A percentile compares a stretch with the other conserved stretches of the same genome.
phyloP scores from a whole-genome alignment of 2,329 filamentous ascomycete genomes.

The Curvularia eragrostidis region DNA sequence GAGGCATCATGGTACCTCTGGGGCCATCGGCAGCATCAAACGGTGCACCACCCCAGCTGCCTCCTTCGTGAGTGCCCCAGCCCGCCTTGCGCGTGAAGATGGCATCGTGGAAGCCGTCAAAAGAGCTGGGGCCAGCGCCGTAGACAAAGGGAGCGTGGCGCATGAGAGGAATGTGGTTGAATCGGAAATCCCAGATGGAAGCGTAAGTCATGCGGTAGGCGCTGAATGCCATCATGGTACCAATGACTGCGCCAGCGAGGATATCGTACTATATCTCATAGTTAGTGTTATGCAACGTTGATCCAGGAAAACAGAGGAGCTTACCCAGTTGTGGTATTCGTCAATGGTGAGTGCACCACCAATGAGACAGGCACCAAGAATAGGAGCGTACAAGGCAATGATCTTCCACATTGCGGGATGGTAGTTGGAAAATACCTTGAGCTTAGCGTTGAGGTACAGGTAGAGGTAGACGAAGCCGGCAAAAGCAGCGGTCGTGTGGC shows the following conservation, averaged over 20 bases:
- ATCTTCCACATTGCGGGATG: conserved; percentile 79
- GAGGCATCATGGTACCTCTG: conserved; percentile 43
- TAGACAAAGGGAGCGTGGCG: conserved; percentile 64
- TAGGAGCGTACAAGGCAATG: conserved; percentile 67
- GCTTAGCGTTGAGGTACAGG: conserved; percentile 78
- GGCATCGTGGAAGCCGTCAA: conserved; percentile 59
- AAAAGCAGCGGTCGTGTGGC: conserved; percentile 76
- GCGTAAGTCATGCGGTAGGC: conserved; percentile 73
- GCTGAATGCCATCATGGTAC: conserved; percentile 69
- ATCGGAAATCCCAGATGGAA: conserved; percentile 72
- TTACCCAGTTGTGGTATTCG: conserved; percentile 67
- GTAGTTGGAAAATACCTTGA: conserved; percentile 76
- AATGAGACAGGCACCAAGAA: conserved; percentile 72
- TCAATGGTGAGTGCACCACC: conserved; percentile 73
- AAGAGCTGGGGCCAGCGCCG: conserved; percentile 48
- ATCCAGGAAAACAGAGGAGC: background rate
- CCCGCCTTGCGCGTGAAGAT: conserved; percentile 66
- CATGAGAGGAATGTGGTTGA: conserved; percentile 70
- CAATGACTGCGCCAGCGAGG: conserved; percentile 70
- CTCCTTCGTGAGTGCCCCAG: conserved; percentile 60
- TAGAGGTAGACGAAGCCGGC: conserved; percentile 74
- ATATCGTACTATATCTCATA: conserved; percentile 67
- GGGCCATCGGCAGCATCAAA: conserved; percentile 52
- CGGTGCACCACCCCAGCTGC: conserved; percentile 52
- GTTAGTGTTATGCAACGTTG: background rate